Base-by-base conservation (phyloP, 176 grass and related monocot genomes). In the Eragrostis nindensis region DNA sequence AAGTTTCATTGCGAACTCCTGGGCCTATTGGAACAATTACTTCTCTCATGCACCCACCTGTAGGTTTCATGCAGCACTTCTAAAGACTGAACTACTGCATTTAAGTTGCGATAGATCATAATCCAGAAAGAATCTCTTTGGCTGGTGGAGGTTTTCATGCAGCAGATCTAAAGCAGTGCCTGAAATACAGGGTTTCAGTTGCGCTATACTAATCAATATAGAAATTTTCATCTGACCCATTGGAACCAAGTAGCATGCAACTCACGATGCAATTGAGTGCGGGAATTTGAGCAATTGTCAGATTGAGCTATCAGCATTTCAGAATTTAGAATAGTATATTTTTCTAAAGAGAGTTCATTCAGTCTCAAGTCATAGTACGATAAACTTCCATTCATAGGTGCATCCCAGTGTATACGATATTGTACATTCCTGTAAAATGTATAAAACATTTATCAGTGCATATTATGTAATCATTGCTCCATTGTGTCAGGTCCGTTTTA, bases 211-310 rank as follows among this genome's bases (percentile, higher is more conserved):
- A 21, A 11, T 11, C 4, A 44, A 26, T 14, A 42, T 22, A 82
- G 15, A 67, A 56, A 38, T 30, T 86, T 63, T 49, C 61, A 19
- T 48, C 84, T 80, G n/a, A 50, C 38, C 76, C 45, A 84, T 7
- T 15, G 61, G 53, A 24, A 22, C 21, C 0, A 0, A 11, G 27
- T 12, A 17, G 15, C 46, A 21, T n/a, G 49, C 30, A 15, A 69
- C n/a, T 60, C 7, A 64, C 21, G 27, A 56, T 46, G 63, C 63
- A 69, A 52, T 32, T 61, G 66, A 71, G 17, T 6, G 16, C 60
- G 66, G 6, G 1, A 24, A 27, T 7, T n/a, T 66, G 22, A 38
- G 7, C 40, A 9, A 2, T 60, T 60, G 16, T 29, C 66, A 10
- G 30, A 29, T 27, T 71, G 53, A 29, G 42, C 1, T 8, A 54